These are phyloP conservation scores for Paramecium caudatum DNA, from an alignment of 73 alveolate genomes.

Conservation along the genomic window DNA sequence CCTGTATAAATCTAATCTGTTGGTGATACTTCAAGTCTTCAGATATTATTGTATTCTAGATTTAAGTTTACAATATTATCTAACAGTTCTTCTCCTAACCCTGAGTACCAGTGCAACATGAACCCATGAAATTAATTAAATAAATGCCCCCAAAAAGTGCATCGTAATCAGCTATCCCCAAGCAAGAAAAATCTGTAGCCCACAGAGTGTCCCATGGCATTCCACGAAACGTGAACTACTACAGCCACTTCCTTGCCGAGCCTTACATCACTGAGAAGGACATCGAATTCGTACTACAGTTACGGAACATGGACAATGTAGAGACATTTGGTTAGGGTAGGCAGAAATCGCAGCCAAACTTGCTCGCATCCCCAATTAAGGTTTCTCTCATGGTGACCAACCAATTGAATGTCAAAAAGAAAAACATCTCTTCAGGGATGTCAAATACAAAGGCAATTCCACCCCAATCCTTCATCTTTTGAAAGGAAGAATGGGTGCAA, in stretches of 20 bases:
- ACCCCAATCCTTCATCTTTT: not conserved
- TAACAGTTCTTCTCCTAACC: not conserved
- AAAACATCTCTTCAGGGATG: not conserved
- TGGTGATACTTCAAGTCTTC: not conserved
- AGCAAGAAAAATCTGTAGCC: slow-evolving; percentile 15
- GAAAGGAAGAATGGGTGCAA: slow-evolving; percentile 10
- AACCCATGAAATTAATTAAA: slow-evolving; percentile 1
- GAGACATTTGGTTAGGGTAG: not conserved
- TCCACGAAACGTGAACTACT: slow-evolving; percentile 71
- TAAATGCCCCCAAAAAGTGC: slow-evolving; percentile 23
- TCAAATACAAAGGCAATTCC: slow-evolving; percentile 21
- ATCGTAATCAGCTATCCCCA: not conserved
- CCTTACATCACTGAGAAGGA: slow-evolving; percentile 73
- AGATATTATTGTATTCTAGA: not conserved
- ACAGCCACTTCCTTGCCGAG: slow-evolving; percentile 64
- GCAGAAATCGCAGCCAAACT: slow-evolving; percentile 28
- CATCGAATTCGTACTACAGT: slow-evolving; percentile 63
- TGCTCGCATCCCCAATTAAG: slow-evolving; percentile 20
- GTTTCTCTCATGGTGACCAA: slow-evolving; percentile 1
- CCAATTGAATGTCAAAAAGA: not conserved
- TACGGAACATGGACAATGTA: slow-evolving; percentile 18
- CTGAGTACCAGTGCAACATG: not conserved
- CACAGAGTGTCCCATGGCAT: slow-evolving; percentile 32
- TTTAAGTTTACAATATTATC: not conserved
- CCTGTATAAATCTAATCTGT: not conserved